Conservation (phyloP, 768 basidiomycete genomes). For the Sarcomyxa edulis region DNA sequence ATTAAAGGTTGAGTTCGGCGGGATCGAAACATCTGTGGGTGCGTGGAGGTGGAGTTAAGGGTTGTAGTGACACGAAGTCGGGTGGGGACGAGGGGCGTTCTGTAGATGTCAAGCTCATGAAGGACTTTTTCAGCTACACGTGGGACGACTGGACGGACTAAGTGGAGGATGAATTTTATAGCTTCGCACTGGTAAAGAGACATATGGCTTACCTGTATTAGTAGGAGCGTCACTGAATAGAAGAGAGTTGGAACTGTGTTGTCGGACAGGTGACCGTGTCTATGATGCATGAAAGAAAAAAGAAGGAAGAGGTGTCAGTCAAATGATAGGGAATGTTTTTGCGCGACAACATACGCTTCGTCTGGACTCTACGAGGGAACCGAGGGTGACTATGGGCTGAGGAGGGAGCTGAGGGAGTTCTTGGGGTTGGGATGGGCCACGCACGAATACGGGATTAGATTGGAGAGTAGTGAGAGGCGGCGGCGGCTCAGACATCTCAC, state of each 20-base stretch:
- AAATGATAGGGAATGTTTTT: slow-evolving; percentile 1
- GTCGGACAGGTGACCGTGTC: slow-evolving; percentile 45
- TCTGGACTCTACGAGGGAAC: slow-evolving; percentile 51
- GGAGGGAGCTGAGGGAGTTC: slow-evolving; percentile 19
- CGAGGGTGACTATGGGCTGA: slow-evolving; percentile 44
- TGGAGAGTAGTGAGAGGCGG: slow-evolving; percentile 55
- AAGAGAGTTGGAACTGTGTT: slow-evolving; percentile 44
- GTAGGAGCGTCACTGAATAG: too few relatives aligned
- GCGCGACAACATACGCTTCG: slow-evolving; percentile 40
- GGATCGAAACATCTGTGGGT: slow-evolving; percentile 6
- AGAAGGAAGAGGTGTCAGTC: background rate
- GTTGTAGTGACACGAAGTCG: slow-evolving; percentile 32
- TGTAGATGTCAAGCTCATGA: slow-evolving; percentile 72
- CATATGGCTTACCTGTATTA: slow-evolving; percentile 25
- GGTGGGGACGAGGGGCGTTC: slow-evolving; percentile 71
- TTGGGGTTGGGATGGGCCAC: slow-evolving; percentile 40
- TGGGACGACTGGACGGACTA: slow-evolving; percentile 14
- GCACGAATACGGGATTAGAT: slow-evolving; percentile 67
- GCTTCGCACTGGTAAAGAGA: slow-evolving; percentile 6
- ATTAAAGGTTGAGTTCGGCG: slow-evolving; percentile 27
- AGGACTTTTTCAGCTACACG: slow-evolving; percentile 60
- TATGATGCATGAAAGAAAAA: slow-evolving; percentile 16
- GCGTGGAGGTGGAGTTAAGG: slow-evolving; percentile 17
- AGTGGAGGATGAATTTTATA: slow-evolving; percentile 1
- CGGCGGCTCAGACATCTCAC: slow-evolving; percentile 67